Evolutionary conservation across 306 rosid species (phyloP).

Genomic region (Albizia julibrissin): DNA sequence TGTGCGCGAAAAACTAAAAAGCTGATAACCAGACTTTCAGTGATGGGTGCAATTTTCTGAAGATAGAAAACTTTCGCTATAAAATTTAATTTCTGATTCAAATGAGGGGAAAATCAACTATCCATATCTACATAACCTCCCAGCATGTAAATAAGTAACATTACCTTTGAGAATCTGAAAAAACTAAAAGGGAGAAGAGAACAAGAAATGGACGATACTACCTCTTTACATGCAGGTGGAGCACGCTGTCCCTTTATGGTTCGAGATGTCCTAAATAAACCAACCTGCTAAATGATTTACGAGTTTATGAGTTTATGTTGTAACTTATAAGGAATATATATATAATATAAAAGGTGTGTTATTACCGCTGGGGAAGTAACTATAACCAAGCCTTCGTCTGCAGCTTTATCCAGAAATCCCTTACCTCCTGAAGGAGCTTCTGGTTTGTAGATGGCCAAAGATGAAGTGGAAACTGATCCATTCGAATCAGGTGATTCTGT

Average conservation of each 20-base stretch:
- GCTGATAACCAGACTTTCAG: not conserved
- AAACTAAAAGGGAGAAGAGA: not conserved
- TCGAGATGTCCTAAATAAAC: slow-evolving; percentile 76
- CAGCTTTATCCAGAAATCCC: slow-evolving; percentile 65
- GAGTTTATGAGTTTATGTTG: slow-evolving; percentile 32
- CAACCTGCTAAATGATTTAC: slow-evolving; percentile 69
- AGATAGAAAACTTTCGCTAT: not conserved
- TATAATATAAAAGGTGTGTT: not conserved
- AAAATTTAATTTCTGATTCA: not conserved
- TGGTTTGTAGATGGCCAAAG: slow-evolving; percentile 58
- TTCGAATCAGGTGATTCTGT: slow-evolving; percentile 47
- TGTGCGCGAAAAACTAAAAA: not conserved
- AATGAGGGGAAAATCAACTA: not conserved
- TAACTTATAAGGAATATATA: slow-evolving; percentile 10
- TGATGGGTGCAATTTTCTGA: not conserved
- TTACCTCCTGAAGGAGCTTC: slow-evolving; percentile 47
- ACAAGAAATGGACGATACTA: slow-evolving; percentile 23
- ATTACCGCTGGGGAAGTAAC: slow-evolving; percentile 78
- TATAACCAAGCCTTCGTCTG: slow-evolving; percentile 82
- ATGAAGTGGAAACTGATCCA: slow-evolving; percentile 53
- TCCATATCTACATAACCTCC: not conserved
- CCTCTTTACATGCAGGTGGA: slow-evolving; percentile 85
- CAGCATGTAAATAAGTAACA: not conserved
- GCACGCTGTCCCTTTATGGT: slow-evolving; percentile 85
- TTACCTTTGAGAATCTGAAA: not conserved